Conservation (phyloP, 2,329 filamentous ascomycete genomes). For the Gnomoniopsis sp. region DNA sequence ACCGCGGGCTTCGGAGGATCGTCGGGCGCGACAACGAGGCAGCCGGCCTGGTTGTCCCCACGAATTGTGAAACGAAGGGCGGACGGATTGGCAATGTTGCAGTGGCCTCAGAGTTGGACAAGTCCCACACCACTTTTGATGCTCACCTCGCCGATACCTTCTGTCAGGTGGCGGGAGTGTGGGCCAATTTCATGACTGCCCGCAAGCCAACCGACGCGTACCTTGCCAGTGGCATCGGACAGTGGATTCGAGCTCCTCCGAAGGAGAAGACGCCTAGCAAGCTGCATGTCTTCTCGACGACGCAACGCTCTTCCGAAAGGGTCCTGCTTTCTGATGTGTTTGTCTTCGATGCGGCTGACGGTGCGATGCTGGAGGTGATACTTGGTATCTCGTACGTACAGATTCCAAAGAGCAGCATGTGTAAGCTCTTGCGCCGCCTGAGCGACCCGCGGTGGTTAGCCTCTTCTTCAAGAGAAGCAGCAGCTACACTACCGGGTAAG, state of each 20-base stretch:
- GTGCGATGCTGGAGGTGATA: conserved; percentile 29
- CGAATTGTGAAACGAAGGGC: not conserved
- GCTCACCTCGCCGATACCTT: conserved; percentile 28
- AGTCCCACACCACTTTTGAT: conserved; percentile 20
- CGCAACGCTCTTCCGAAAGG: not conserved
- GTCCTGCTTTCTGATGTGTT: conserved; percentile 31
- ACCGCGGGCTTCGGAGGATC: conserved; percentile 30
- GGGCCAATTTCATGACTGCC: conserved; percentile 32
- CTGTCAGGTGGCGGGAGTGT: conserved; percentile 34
- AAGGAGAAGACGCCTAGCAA: not conserved
- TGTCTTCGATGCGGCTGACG: conserved; percentile 28
- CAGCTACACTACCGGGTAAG: not conserved
- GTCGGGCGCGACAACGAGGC: conserved; percentile 26
- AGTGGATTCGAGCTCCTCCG: conserved; percentile 29
- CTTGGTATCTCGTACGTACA: conserved; percentile 30
- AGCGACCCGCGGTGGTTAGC: not conserved
- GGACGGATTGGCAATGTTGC: conserved; percentile 13
- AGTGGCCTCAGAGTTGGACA: conserved; percentile 13
- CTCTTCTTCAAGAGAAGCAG: not conserved
- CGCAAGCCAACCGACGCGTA: conserved; percentile 26
- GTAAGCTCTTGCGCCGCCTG: conserved; percentile 25
- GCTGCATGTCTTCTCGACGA: not conserved
- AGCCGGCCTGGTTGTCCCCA: conserved; percentile 26
- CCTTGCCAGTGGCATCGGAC: conserved; percentile 29
- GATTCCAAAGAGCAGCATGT: conserved; percentile 27